phyloP scores from a whole-genome alignment of 345 rosid genomes.

The Salix exigua region DNA sequence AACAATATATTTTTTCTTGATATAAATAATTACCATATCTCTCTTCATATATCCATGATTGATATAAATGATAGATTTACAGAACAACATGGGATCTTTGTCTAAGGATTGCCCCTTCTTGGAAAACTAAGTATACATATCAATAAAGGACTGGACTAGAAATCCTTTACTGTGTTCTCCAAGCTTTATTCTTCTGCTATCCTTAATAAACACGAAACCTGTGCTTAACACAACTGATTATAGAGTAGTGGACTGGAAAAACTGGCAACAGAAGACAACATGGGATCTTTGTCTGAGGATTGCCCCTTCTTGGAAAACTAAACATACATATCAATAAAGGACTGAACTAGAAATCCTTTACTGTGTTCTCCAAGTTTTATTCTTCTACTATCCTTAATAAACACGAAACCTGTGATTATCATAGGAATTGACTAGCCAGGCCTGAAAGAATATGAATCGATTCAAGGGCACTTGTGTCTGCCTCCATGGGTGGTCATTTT shows the following conservation, averaged over 20 bases:
- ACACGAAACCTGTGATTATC: neutral
- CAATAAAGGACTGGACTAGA: neutral
- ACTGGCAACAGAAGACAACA: neutral
- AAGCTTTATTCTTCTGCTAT: neutral
- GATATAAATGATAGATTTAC: too few species aligned
- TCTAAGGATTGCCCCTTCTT: neutral
- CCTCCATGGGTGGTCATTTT: conserved; percentile 46
- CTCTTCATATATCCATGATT: neutral
- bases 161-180: neutral
- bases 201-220: neutral
- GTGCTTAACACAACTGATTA: neutral
- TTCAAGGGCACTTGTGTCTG: conserved; percentile 43
- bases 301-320: neutral
- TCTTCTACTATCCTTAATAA: neutral
- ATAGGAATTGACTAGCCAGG: neutral
- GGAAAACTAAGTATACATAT: neutral
- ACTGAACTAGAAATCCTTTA: neutral
- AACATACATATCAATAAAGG: neutral
- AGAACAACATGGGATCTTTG: neutral
- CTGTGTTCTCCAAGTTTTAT: neutral
- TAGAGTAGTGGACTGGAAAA: neutral
- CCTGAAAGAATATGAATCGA: neutral
- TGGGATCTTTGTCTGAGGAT: neutral
- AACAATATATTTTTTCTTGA: neutral
- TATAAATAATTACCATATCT: neutral